Base-by-base conservation (phyloP, 179 eudicot genomes). In the Patellifolia procumbens region DNA sequence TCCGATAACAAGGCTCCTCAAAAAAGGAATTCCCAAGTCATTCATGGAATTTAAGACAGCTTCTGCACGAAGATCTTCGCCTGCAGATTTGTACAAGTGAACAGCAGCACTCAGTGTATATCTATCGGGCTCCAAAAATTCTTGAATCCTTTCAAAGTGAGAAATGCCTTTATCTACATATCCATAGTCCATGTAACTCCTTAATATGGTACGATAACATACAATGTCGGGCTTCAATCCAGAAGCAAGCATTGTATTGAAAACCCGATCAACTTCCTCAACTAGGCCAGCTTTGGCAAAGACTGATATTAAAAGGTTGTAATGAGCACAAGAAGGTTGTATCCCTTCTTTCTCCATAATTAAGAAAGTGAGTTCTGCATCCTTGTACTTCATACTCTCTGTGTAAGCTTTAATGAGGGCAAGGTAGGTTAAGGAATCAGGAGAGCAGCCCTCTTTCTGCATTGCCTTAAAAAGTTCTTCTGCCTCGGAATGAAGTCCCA, bases 81-180 rank as follows among this genome's bases (percentile, higher is more conserved):
- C 88, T 0, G 68, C 89, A 55, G 86, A 82, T 82, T 68, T 86
- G 83, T 89, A 92, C 28, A 92, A 70, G 63, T 87, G 88, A 74
- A 87, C 91, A 45, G 89, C 97, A 51, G 87, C 92, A 83, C 95
- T 92, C 89, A 88, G 79, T 16, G 86, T 78, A 77, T 86, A 90
- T 77, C 88, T 79, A 79, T 92, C 95, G 9, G 79, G 73, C 75
- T 77, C 80, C 2, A 82, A 75, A 10, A 53, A 60, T 13, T 67
- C 79, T 68, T 80, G 76, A 39, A 87, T 83, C 62, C 84, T 86
- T 82, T 88, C 90, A 69, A 85, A 89, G 77, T 90, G 79, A 34
- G 81, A 70, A 34, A 92, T 89, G 73, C 97, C 95, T 78, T 89
- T 79, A 69, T 84, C 85, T 37, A 90, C 87, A 68, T 37, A 74